Evolutionary conservation across 202 grass and related monocot genomes (phyloP).

Genomic region (Sporobolus alterniflorus): DNA sequence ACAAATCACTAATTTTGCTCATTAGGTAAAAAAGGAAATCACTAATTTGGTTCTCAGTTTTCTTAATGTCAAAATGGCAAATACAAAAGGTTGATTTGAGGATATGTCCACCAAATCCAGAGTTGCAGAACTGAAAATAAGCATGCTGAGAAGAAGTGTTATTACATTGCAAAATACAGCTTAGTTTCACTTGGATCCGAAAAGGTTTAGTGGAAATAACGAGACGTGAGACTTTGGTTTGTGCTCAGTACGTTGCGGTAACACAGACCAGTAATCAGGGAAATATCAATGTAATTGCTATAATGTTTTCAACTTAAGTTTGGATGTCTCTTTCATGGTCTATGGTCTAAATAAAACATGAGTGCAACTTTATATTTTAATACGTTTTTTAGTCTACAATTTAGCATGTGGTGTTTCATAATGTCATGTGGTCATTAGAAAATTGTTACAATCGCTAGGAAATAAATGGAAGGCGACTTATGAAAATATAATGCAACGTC

Average conservation of each 20-base stretch:
- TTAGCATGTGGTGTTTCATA: not conserved
- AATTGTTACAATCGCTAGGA: not conserved
- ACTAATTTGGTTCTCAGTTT: not conserved
- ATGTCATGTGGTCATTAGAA: not conserved
- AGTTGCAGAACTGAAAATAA: not conserved
- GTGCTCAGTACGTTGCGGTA: too few species aligned
- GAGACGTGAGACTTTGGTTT: too few species aligned
- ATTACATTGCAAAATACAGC: too few species aligned
- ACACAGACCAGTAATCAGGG: too few species aligned
- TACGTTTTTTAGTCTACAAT: not conserved
- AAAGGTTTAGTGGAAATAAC: too few species aligned
- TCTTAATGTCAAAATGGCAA: slow-evolving; percentile 6
- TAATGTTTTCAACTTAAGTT: not conserved
- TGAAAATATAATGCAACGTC: too few species aligned
- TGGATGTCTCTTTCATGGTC: not conserved
- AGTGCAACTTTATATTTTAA: not conserved
- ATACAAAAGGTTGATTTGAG: not conserved
- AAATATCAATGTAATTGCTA: too few species aligned
- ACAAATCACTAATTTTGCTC: too few species aligned
- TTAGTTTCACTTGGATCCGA: too few species aligned
- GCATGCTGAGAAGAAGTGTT: too few species aligned
- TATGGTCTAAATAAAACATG: not conserved
- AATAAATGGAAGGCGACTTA: not conserved
- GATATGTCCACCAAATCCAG: not conserved
- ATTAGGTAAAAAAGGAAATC: not conserved